phyloP scores from a whole-genome alignment of 164 flowering plant genomes.

The Chloranthus sessilifolius region DNA sequence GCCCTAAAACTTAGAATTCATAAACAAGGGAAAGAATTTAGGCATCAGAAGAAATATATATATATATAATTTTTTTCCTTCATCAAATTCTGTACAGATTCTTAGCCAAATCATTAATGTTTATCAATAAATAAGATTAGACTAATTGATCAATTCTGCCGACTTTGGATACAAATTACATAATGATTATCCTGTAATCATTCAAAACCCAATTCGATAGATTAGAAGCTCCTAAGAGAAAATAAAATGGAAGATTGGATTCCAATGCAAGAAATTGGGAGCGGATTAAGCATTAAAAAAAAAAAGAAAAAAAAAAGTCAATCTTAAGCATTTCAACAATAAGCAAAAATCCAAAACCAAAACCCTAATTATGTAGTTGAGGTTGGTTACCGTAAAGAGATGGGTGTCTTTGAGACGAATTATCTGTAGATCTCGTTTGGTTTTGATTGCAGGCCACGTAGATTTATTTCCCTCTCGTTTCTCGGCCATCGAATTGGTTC shows the following conservation, averaged over 20 bases:
- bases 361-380: neutral
- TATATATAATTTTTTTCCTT: too few species aligned
- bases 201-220: neutral
- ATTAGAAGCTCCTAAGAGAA: neutral
- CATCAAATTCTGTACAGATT: too few species aligned
- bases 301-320: neutral
- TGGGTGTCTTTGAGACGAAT: constrained; percentile 54
- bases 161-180: too few species aligned
- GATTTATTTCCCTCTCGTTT: constrained; percentile 18
- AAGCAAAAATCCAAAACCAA: neutral
- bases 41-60: too few species aligned
- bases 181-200: neutral
- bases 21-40: too few species aligned
- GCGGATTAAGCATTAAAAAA: neutral
- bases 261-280: neutral
- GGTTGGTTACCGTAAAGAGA: constrained; percentile 63
- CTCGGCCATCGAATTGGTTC: neutral
- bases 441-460: constrained; percentile 66
- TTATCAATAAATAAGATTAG: too few species aligned
- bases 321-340: neutral
- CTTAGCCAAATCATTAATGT: too few species aligned
- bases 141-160: too few species aligned
- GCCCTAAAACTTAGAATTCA: too few species aligned
- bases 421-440: constrained; percentile 55
- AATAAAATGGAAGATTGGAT: neutral